These are phyloP conservation scores for Ceraceosorus guamensis DNA, from an alignment of 1,284 basidiomycete genomes.

Conservation along the genomic window DNA sequence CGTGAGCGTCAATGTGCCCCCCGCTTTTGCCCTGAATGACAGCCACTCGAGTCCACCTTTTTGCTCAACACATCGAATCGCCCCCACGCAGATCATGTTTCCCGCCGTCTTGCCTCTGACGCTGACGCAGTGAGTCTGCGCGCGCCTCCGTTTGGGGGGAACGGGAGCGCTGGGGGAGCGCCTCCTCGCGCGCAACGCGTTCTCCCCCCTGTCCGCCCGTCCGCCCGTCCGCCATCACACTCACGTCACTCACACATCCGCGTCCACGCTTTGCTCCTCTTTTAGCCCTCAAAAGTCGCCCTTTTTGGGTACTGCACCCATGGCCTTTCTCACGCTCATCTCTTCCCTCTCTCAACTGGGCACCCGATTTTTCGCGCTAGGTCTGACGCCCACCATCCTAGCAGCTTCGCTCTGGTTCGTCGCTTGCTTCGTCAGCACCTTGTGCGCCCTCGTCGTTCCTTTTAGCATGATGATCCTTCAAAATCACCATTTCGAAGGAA, in stretches of 20 bases:
- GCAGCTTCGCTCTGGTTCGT: conserved; percentile 30
- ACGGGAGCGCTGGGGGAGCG: too few species aligned
- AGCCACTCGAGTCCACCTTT: background rate
- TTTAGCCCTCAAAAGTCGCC: conserved; percentile 26
- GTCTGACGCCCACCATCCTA: conserved; percentile 18
- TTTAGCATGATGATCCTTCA: conserved; percentile 39
- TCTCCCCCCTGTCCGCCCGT: too few species aligned
- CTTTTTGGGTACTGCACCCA: conserved; percentile 32
- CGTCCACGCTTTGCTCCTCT: too few species aligned
- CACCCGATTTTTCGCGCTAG: conserved; percentile 22
- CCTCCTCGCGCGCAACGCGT: too few species aligned
- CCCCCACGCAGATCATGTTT: conserved; percentile 23
- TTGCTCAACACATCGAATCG: background rate
- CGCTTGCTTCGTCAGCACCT: conserved; percentile 14
- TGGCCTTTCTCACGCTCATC: conserved; percentile 36
- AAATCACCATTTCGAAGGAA: conserved; percentile 30
- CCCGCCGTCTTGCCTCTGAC: conserved; percentile 27
- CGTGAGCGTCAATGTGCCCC: background rate
- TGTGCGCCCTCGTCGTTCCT: conserved; percentile 26
- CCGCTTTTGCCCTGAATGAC: background rate
- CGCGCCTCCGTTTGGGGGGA: too few species aligned
- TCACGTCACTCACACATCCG: background rate
- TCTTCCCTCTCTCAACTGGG: conserved; percentile 27
- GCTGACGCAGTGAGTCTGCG: conserved; percentile 21
- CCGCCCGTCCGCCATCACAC: too few species aligned